Evolutionary conservation across 2,329 filamentous ascomycete species (phyloP).

Genomic region (Fusarium oligoseptatum): DNA sequence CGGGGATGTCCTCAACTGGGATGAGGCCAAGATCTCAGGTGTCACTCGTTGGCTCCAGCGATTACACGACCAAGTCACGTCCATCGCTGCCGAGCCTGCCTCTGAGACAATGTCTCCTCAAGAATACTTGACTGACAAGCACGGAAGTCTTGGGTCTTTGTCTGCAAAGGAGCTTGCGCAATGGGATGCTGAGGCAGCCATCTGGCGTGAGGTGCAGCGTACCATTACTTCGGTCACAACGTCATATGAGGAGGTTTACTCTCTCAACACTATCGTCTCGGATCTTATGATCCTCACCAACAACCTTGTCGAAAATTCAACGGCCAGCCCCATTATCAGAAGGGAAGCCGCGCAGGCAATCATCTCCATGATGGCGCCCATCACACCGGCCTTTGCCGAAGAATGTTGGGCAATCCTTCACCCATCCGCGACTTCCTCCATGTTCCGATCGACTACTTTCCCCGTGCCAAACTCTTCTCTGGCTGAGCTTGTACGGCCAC

Average conservation of each 20-base stretch:
- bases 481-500: slow-evolving; percentile 62
- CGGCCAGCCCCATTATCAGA: slow-evolving; percentile 59
- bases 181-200: slow-evolving; percentile 61
- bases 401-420: slow-evolving; percentile 80
- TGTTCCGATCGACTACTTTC: slow-evolving; percentile 67
- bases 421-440: slow-evolving; percentile 50
- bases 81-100: slow-evolving; percentile 35
- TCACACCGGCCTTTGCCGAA: slow-evolving; percentile 84
- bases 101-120: slow-evolving; percentile 39
- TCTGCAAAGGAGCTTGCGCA: slow-evolving; percentile 50
- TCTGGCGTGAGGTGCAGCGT: slow-evolving; percentile 77
- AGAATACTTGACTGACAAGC: slow-evolving; percentile 55
- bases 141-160: slow-evolving; percentile 48
- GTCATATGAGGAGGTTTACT: slow-evolving; percentile 78
- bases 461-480: slow-evolving; percentile 66
- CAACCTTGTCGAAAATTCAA: slow-evolving; percentile 62
- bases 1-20: slow-evolving; percentile 87
- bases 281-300: slow-evolving; percentile 88
- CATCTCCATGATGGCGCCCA: slow-evolving; percentile 80
- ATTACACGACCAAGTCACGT: slow-evolving; percentile 69
- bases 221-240: slow-evolving; percentile 76
- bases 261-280: slow-evolving; percentile 86
- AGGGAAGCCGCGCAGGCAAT: slow-evolving; percentile 67
- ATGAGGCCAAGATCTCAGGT: slow-evolving; percentile 84
- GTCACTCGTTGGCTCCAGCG: slow-evolving; percentile 84